Evolutionary conservation across 352 stramenopile genomes (phyloP).

Genomic region (Stramenopiles sp.): DNA sequence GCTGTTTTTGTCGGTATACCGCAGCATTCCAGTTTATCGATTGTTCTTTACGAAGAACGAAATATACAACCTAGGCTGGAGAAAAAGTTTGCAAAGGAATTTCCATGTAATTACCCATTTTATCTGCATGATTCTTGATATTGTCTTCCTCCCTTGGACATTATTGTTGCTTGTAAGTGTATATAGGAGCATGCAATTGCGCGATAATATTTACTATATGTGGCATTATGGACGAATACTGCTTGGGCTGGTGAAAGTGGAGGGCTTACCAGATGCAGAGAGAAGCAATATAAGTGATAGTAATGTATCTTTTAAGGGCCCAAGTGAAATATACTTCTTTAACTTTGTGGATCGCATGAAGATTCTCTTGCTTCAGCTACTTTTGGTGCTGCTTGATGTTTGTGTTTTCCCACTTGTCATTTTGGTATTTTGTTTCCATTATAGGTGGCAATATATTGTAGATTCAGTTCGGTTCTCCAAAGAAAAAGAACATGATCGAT

Average conservation of each 20-base stretch:
- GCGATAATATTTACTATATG: neutral
- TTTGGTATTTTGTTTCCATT: neutral
- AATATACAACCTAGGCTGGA: too few relatives aligned
- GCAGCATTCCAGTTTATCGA: too few relatives aligned
- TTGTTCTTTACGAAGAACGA: too few relatives aligned
- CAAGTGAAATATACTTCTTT: too few relatives aligned
- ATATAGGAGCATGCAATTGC: neutral
- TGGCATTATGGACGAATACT: too few relatives aligned
- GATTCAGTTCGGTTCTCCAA: neutral
- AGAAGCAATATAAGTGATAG: neutral
- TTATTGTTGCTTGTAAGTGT: neutral
- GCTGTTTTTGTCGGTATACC: neutral
- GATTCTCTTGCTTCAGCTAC: too few relatives aligned
- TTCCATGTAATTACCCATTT: neutral
- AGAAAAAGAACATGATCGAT: neutral
- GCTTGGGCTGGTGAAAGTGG: neutral
- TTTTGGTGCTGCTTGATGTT: too few relatives aligned
- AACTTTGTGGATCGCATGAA: neutral
- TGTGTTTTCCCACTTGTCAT: neutral
- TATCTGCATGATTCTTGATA: neutral
- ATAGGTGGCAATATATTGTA: neutral
- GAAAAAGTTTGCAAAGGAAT: neutral
- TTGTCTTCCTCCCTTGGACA: neutral
- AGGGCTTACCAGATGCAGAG: neutral
- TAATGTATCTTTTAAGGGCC: too few relatives aligned